Percentiles rank a stretch among this genome's conserved stretches.
These are phyloP conservation scores for Eimeria sp. DNA, from an alignment of 169 alveolate species.

Conservation along the genomic window DNA sequence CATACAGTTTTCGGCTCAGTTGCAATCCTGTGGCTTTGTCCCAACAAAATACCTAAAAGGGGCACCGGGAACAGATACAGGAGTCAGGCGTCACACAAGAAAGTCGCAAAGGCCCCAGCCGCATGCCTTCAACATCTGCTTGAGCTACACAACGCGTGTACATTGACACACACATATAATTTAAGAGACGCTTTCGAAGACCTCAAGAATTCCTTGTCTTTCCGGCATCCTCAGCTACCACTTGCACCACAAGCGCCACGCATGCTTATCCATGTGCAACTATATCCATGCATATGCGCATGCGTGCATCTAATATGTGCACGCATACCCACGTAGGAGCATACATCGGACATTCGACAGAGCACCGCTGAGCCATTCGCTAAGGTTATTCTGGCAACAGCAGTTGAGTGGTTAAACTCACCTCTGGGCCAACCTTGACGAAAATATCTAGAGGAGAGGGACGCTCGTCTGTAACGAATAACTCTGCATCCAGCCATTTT, in stretches of 20 bases:
- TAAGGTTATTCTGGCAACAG: neutral
- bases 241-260: neutral
- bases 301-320: neutral
- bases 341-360: neutral
- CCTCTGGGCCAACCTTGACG: constrained; percentile 73
- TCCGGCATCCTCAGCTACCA: neutral
- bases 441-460: constrained; percentile 88
- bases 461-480: constrained; percentile 88
- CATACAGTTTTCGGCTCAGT: constrained; percentile 56
- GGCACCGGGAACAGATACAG: neutral
- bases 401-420: neutral
- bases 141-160: neutral
- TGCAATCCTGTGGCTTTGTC: constrained; percentile 42
- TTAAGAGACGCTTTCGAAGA: neutral
- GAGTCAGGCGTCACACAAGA: neutral
- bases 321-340: neutral
- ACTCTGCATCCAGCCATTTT: constrained; percentile 90
- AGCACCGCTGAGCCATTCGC: neutral
- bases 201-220: neutral
- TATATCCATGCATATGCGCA: neutral
- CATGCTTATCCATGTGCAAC: neutral
- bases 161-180: neutral
- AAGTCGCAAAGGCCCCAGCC: neutral
- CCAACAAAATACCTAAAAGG: constrained; percentile 47
- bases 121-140: neutral